A percentile compares a stretch with the other conserved stretches of the same genome.
Conservation (phyloP, 352 stramenopile genomes). For the Pythium aristosporum region DNA sequence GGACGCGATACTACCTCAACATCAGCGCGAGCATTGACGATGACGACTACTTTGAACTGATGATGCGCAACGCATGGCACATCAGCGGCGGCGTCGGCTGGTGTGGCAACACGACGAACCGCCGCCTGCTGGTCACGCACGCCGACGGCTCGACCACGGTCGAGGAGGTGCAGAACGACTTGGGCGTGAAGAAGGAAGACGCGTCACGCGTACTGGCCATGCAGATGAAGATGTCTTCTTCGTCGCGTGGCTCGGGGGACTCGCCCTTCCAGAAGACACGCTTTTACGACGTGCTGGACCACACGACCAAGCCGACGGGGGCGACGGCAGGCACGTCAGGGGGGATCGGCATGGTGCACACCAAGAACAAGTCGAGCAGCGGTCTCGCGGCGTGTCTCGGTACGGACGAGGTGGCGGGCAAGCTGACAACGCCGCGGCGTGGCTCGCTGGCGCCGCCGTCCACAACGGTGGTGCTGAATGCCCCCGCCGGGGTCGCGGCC, state of each 20-base stretch:
- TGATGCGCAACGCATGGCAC: slow-evolving; percentile 89
- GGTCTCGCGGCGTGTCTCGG: slow-evolving; percentile 53
- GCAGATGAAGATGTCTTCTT: slow-evolving; percentile 16
- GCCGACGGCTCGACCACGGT: slow-evolving; percentile 50
- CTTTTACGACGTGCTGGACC: slow-evolving; percentile 62
- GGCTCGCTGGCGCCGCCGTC: slow-evolving; percentile 6
- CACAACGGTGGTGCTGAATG: background rate
- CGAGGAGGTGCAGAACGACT: slow-evolving; percentile 46
- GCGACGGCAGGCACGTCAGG: background rate
- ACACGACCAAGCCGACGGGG: slow-evolving; percentile 32
- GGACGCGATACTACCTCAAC: slow-evolving; percentile 89
- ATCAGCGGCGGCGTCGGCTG: slow-evolving; percentile 51
- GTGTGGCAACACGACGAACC: slow-evolving; percentile 60
- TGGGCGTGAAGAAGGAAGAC: slow-evolving; percentile 36
- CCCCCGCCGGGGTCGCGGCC: slow-evolving; percentile 50
- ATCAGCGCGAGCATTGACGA: slow-evolving; percentile 86
- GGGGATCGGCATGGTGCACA: slow-evolving; percentile 30
- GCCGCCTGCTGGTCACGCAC: slow-evolving; percentile 61
- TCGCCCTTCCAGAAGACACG: slow-evolving; percentile 29
- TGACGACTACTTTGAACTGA: slow-evolving; percentile 93
- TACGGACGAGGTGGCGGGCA: background rate
- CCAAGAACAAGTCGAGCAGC: slow-evolving; percentile 50
- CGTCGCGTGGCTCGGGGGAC: slow-evolving; percentile 4
- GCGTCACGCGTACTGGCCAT: slow-evolving; percentile 33
- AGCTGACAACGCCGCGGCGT: background rate